Conservation (phyloP, 331 rosid species). For the Quercus lobata region DNA sequence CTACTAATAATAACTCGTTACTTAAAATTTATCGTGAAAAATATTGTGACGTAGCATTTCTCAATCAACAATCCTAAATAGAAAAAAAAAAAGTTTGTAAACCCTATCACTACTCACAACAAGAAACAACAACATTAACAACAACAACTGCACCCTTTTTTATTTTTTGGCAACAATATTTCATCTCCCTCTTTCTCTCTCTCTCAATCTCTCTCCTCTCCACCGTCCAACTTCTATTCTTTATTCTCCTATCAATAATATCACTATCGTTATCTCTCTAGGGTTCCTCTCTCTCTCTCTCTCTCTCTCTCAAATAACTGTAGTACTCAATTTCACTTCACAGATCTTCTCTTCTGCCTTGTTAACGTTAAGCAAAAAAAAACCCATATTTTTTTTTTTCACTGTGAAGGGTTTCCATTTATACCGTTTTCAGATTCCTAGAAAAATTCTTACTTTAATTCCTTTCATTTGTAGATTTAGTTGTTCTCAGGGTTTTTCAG, state of each 20-base stretch:
- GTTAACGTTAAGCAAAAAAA: slow-evolving; percentile 16
- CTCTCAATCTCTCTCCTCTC: not conserved
- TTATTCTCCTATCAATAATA: not conserved
- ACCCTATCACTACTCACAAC: not conserved
- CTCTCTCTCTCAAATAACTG: slow-evolving; percentile 7
- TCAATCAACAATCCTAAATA: no score
- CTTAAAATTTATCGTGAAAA: no score
- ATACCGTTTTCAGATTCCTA: not conserved
- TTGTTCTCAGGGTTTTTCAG: slow-evolving; percentile 25
- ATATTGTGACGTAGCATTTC: rapidly evolving
- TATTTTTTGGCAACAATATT: not conserved
- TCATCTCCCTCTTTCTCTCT: not conserved
- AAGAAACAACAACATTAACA: not conserved
- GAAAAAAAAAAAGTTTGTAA: no score
- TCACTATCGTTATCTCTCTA: slow-evolving; percentile 52
- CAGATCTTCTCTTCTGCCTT: slow-evolving; percentile 37
- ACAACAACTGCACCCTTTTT: not conserved
- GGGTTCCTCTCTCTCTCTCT: slow-evolving; percentile 44
- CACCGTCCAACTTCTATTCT: not conserved
- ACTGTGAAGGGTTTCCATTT: slow-evolving; percentile 26
- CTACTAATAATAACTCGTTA: rapidly evolving
- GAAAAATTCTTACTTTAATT: not conserved
- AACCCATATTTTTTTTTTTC: slow-evolving; percentile 25
- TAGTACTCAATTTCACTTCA: slow-evolving; percentile 26
- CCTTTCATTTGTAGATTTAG: slow-evolving; percentile 2